Percentiles rank a stretch among this genome's conserved stretches.
Conservation (phyloP, 2,329 filamentous ascomycete genomes). For the Hymenoscyphus repandus region DNA sequence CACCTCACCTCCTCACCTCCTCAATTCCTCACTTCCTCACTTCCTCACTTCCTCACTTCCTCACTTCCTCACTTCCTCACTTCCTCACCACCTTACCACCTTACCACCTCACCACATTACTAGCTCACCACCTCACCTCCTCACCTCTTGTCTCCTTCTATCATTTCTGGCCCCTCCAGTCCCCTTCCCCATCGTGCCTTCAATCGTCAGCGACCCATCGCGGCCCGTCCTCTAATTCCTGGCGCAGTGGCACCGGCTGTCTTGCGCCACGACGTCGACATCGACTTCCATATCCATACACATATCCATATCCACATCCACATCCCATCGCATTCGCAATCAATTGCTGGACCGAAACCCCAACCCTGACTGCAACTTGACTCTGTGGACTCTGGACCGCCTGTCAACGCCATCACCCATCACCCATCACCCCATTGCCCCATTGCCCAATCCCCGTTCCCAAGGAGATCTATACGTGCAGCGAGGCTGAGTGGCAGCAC, state of each 20-base stretch:
- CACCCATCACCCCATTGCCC: no score
- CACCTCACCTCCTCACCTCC: background rate
- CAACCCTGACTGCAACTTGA: no score
- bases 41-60: background rate
- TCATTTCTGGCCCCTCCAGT: background rate
- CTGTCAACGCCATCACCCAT: no score
- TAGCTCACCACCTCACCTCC: background rate
- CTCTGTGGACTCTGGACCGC: no score
- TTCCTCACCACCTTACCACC: background rate
- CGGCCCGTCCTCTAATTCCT: background rate
- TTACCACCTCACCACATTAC: background rate
- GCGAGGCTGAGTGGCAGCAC: constrained; percentile 27
- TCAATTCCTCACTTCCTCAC: background rate
- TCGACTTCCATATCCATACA: background rate
- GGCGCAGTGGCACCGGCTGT: no score
- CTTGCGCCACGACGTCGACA: background rate
- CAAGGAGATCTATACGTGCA: constrained; percentile 15
- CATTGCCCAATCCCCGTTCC: constrained; percentile 7
- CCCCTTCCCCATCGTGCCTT: background rate
- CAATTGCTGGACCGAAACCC: background rate
- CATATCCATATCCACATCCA: background rate
- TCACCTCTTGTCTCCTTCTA: background rate
- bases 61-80: background rate
- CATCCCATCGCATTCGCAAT: background rate
- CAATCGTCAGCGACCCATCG: no score